A percentile compares a stretch with the other conserved stretches of the same genome.
Conservation (phyloP, 192 early-diverging fungal genomes). For the Paraglomus brasilianum region DNA sequence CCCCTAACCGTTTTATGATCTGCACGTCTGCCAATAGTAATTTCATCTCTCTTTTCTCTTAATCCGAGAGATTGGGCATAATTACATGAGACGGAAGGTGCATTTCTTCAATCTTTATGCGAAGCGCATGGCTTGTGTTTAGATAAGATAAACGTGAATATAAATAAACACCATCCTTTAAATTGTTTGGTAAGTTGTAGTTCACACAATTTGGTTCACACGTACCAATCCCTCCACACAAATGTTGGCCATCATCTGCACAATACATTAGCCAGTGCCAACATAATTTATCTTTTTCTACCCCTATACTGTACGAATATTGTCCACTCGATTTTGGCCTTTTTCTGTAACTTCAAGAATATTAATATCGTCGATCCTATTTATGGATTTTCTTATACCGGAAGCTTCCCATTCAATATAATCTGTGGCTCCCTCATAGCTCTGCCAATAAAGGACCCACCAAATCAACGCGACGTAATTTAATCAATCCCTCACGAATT, state of each 20-base stretch:
- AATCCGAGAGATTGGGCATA: constrained; percentile 1
- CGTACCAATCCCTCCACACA: constrained; percentile 19
- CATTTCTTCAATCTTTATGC: constrained; percentile 16
- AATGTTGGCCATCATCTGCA: constrained; percentile 24
- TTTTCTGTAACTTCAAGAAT: constrained; percentile 19
- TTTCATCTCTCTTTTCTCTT: constrained; percentile 4
- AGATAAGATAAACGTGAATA: constrained; percentile 10
- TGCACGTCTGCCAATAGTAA: constrained; percentile 24
- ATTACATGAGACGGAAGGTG: constrained; percentile 8
- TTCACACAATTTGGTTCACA: constrained; percentile 19
- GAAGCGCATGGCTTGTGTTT: constrained; percentile 9
- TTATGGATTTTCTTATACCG: constrained; percentile 20
- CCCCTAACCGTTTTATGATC: constrained; percentile 14
- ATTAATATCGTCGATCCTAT: constrained; percentile 23
- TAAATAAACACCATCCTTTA: constrained; percentile 20
- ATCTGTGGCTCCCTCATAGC: constrained; percentile 1
- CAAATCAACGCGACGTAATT: constrained; percentile 7
- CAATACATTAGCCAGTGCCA: constrained; percentile 23
- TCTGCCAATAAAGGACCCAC: too few relatives aligned
- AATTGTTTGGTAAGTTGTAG: constrained; percentile 11
- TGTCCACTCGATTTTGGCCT: background rate
- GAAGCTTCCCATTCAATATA: constrained; percentile 3
- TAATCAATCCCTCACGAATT: background rate
- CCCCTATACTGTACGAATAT: constrained; percentile 4
- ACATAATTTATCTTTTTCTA: constrained; percentile 15